Evolutionary conservation across 2,329 filamentous ascomycete genomes (phyloP).

Genomic region (Coniochaeta prunicola): DNA sequence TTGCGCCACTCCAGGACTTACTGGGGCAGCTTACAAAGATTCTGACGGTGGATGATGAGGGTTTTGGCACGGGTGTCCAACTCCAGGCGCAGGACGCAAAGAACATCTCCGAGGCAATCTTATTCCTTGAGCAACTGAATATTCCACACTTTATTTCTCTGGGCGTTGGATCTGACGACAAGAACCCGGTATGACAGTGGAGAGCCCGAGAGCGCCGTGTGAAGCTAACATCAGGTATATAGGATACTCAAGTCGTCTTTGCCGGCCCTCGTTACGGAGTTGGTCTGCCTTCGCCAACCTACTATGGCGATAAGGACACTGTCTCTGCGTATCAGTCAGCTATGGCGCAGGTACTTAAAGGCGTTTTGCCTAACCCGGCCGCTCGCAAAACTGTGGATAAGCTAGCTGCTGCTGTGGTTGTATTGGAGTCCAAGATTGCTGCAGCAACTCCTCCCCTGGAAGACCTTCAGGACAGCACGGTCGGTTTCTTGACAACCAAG

Average conservation of each 20-base stretch:
- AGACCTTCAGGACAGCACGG: conserved; percentile 12
- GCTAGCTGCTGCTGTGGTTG: conserved; percentile 17
- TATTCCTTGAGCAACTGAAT: conserved; percentile 37
- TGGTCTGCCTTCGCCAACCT: conserved; percentile 55
- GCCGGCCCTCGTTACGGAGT: conserved; percentile 39
- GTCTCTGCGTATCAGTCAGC: conserved; percentile 41
- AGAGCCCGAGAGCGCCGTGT: not conserved
- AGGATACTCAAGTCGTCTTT: conserved; percentile 25
- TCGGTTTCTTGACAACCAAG: conserved; percentile 4
- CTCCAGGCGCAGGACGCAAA: conserved; percentile 5
- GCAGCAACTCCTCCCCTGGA: conserved; percentile 10
- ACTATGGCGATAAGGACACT: conserved; percentile 48
- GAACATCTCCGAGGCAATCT: conserved; percentile 35
- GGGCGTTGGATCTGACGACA: conserved; percentile 33
- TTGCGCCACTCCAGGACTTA: conserved; percentile 47
- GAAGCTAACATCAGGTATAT: not conserved
- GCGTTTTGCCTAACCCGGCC: conserved; percentile 18
- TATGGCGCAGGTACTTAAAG: conserved; percentile 30
- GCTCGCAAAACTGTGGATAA: conserved; percentile 15
- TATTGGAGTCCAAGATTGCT: conserved; percentile 13
- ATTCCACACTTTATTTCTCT: conserved; percentile 30
- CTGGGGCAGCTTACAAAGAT: conserved; percentile 42
- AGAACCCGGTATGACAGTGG: conserved; percentile 23
- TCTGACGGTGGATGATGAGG: conserved; percentile 24
- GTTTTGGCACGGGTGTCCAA: conserved; percentile 16